phyloP scores from a whole-genome alignment of 1,139 yeast species.

The Saccharomycopsis hybrid region DNA sequence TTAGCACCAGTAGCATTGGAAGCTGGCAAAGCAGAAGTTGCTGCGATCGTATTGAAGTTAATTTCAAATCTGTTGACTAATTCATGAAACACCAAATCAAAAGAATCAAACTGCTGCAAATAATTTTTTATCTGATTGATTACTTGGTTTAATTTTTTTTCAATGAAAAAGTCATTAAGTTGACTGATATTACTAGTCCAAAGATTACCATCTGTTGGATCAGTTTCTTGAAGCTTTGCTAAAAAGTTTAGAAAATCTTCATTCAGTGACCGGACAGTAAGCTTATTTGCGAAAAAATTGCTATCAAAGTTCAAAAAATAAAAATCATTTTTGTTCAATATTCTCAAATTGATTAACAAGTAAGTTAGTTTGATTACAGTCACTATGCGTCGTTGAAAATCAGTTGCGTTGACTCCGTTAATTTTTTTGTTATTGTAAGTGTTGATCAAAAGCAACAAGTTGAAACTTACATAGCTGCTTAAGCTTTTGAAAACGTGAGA shows the following conservation, averaged over 20 bases:
- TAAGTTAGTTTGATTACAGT: slow-evolving; percentile 9
- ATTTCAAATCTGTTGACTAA: slow-evolving; percentile 15
- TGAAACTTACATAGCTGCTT: slow-evolving; percentile 2
- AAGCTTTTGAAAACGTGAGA: slow-evolving; percentile 2
- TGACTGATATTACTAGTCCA: slow-evolving; percentile 9
- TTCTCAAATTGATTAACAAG: slow-evolving; percentile 2
- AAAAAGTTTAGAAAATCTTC: not conserved
- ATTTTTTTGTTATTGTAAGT: not conserved
- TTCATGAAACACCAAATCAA: slow-evolving; percentile 19
- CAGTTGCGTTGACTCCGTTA: not conserved
- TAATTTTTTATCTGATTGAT: slow-evolving; percentile 16
- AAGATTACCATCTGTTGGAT: not conserved
- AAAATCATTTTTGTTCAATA: slow-evolving; percentile 14
- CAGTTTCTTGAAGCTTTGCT: not conserved
- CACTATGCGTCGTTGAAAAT: not conserved
- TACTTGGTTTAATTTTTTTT: slow-evolving; percentile 14
- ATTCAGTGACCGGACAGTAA: slow-evolving; percentile 4
- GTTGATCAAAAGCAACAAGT: slow-evolving; percentile 3
- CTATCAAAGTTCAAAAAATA: slow-evolving; percentile 5
- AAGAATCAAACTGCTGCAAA: slow-evolving; percentile 17
- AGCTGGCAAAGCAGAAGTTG: not conserved
- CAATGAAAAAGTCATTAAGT: slow-evolving; percentile 10
- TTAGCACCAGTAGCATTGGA: no score
- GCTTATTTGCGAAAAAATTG: not conserved
- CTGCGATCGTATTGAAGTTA: slow-evolving; percentile 4